Percentiles rank a stretch among this genome's conserved stretches.
Conservation (phyloP, 441 rosid species). For the Melastoma candidum region DNA sequence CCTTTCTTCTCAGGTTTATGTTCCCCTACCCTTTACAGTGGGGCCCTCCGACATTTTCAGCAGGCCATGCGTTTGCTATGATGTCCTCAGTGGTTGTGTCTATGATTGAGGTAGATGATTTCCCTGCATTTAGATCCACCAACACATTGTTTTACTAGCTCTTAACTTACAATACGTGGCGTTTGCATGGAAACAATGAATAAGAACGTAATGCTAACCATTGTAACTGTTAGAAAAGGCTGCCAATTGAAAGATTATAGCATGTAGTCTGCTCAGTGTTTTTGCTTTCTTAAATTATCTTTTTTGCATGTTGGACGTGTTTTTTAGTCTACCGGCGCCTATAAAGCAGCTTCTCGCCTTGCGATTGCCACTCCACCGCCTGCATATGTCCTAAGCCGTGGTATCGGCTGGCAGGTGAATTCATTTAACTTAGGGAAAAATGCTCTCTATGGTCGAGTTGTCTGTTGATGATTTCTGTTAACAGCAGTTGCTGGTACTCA, state of each 20-base stretch:
- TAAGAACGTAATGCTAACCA: neutral
- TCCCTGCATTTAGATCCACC: neutral
- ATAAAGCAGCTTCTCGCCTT: conserved; percentile 66
- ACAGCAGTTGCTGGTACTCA: no score
- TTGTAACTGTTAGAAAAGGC: neutral
- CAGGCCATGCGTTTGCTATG: conserved; percentile 69
- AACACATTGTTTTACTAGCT: no score
- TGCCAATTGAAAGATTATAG: neutral
- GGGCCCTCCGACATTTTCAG: conserved; percentile 78
- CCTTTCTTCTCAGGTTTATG: conserved; percentile 37
- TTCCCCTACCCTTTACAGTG: conserved; percentile 76
- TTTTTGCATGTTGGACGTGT: conserved; percentile 3
- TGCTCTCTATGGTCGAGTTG: neutral
- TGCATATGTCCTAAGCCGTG: conserved; percentile 64
- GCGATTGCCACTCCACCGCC: conserved; percentile 78
- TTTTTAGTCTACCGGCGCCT: conserved; percentile 65
- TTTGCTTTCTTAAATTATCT: conserved; percentile 1
- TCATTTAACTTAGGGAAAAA: neutral
- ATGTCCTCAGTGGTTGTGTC: conserved; percentile 70
- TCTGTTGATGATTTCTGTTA: conserved; percentile 1
- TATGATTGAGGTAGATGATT: conserved; percentile 48
- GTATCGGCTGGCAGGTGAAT: conserved; percentile 75
- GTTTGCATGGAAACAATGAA: neutral
- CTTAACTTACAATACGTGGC: conserved; percentile 2
- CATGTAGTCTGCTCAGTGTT: neutral